Percentiles rank a stretch among this genome's conserved stretches.
phyloP scores from a whole-genome alignment of 164 flowering plant species.

The Tetrastigma voinierianum region DNA sequence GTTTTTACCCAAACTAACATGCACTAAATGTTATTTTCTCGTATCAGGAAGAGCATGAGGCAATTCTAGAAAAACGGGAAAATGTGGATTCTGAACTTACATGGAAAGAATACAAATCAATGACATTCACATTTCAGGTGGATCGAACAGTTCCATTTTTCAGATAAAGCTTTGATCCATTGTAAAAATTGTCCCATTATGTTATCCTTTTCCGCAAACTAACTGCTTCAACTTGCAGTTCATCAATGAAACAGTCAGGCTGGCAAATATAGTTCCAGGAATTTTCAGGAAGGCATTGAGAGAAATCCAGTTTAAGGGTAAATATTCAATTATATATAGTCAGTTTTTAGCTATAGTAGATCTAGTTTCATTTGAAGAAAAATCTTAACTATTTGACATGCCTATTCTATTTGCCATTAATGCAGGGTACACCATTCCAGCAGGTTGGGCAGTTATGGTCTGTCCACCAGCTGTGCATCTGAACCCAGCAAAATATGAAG shows the following conservation, averaged over 20 bases:
- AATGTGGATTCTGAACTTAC: conserved; percentile 45
- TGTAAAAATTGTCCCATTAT: neutral
- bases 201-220: conserved; percentile 2
- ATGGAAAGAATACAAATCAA: conserved; percentile 67
- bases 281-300: conserved; percentile 60
- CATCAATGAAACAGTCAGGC: conserved; percentile 69
- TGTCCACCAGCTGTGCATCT: conserved; percentile 96
- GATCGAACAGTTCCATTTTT: too few relatives aligned
- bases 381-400: conserved; percentile 1
- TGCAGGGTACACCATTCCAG: conserved; percentile 88
- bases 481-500: conserved; percentile 64
- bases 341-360: neutral
- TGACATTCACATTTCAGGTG: conserved; percentile 70
- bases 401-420: neutral
- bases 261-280: conserved; percentile 74
- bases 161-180: too few relatives aligned
- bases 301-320: conserved; percentile 63
- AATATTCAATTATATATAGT: neutral
- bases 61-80: conserved; percentile 36
- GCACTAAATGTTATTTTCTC: neutral
- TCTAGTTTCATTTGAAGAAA: neutral
- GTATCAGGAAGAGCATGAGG: conserved; percentile 62
- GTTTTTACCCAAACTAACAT: neutral
- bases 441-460: conserved; percentile 90
- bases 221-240: conserved; percentile 38